These are phyloP conservation scores for Tribonema minus DNA, from an alignment of 108 stramenopile species.

Conservation along the genomic window DNA sequence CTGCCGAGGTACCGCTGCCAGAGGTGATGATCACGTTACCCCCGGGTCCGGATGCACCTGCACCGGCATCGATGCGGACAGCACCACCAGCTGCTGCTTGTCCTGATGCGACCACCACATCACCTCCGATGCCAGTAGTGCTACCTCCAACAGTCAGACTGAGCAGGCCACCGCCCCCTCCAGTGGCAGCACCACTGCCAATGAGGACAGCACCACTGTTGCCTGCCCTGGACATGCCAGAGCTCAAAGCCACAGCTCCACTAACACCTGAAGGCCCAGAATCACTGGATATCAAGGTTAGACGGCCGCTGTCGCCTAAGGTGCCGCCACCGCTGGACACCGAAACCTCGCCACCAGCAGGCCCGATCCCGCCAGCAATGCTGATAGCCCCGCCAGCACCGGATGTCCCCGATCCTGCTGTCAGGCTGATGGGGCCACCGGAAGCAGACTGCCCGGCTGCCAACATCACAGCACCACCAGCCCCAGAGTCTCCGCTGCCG, in stretches of 20 bases:
- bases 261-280: constrained; percentile 6
- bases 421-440: too few species aligned
- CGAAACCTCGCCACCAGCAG: background rate
- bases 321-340: background rate
- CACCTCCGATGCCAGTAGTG: background rate
- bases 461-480: too few species aligned
- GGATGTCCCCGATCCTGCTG: too few species aligned
- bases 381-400: background rate
- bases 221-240: constrained; percentile 8
- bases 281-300: background rate
- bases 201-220: constrained; percentile 9
- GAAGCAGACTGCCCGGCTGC: too few species aligned
- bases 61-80: too few species aligned
- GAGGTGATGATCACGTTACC: too few species aligned
- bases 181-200: constrained; percentile 14
- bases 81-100: background rate
- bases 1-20: too few species aligned
- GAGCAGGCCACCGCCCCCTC: constrained; percentile 8
- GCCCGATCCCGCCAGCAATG: background rate
- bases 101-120: constrained; percentile 6
- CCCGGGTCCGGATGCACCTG: too few species aligned
- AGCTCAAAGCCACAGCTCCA: constrained; percentile 19
- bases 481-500: too few species aligned
- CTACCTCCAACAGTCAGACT: constrained; percentile 27
- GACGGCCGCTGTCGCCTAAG: background rate